These are phyloP conservation scores for Tulasnella sp. DNA, from an alignment of 768 basidiomycete genomes.

Conservation along the genomic window DNA sequence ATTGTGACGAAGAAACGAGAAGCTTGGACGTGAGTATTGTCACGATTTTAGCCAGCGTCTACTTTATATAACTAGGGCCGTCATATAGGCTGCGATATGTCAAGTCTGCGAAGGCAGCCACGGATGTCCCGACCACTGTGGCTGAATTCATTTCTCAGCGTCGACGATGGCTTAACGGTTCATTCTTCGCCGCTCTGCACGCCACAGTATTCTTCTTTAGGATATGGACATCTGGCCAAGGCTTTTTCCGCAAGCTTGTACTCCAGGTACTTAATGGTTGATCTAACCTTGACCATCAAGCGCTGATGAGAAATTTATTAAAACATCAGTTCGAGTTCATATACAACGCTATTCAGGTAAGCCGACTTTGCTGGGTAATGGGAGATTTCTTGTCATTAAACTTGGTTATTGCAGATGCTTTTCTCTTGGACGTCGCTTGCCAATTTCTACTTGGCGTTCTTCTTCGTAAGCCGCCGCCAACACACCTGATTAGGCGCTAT, in stretches of 20 bases:
- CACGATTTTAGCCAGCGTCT: constrained; percentile 16
- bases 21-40: constrained; percentile 64
- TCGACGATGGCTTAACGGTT: constrained; percentile 84
- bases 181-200: constrained; percentile 88
- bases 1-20: constrained; percentile 86
- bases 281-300: background rate
- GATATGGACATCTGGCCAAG: constrained; percentile 90
- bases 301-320: background rate
- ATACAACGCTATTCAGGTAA: constrained; percentile 64
- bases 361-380: constrained; percentile 29
- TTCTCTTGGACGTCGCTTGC: constrained; percentile 94
- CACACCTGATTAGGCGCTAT: background rate
- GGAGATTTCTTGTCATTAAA: background rate
- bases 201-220: constrained; percentile 84
- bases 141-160: constrained; percentile 95
- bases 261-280: constrained; percentile 44
- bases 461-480: constrained; percentile 41
- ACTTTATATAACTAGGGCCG: constrained; percentile 4
- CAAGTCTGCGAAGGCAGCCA: constrained; percentile 89
- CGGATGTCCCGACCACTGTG: constrained; percentile 89
- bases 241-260: constrained; percentile 73
- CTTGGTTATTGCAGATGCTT: constrained; percentile 53
- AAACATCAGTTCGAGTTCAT: constrained; percentile 71
- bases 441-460: constrained; percentile 92
- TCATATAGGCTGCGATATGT: constrained; percentile 69